Conservation (phyloP, 176 grass and related monocot species). For the bread wheat (Triticum aestivum) region IWGSC_CS_RefSeq_v2.1 NC_057803.1:437210986-437211485, state of each 20-base stretch:
- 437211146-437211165: neutral
- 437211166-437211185: slow-evolving; percentile 5
- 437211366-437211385: neutral
- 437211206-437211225: neutral
- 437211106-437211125: neutral
- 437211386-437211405: neutral
- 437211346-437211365: slow-evolving; percentile 24
- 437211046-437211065: neutral
- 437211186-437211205: neutral
- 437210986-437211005: neutral
- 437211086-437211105: neutral
- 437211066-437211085: neutral
- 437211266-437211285: neutral
- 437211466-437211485: slow-evolving; percentile 79
- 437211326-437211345: neutral
- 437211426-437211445: slow-evolving; percentile 41
- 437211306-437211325: neutral
- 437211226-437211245: neutral
- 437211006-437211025: neutral
- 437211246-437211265: neutral
- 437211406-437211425: neutral
- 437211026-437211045: slow-evolving; percentile 2
- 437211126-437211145: neutral
- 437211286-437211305: neutral
- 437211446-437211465: slow-evolving; percentile 93